phyloP scores from a whole-genome alignment of 768 basidiomycete species.

The Termitomyces sp. region DNA sequence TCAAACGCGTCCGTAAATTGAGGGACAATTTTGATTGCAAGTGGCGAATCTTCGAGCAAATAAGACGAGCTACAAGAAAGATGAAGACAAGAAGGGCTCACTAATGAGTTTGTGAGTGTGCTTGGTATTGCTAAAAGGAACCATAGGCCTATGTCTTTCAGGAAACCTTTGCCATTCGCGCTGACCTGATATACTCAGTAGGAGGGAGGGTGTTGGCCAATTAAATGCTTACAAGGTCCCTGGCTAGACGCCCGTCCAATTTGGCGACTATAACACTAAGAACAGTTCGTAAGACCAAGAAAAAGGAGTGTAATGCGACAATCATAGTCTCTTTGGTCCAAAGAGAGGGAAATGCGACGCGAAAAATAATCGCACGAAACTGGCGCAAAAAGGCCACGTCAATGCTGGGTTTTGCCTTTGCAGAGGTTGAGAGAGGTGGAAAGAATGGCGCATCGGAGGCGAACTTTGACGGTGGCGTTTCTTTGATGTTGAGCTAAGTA shows the following conservation, averaged over 20 bases:
- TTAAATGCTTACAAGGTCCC: slow-evolving; percentile 62
- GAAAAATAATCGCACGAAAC: slow-evolving; percentile 67
- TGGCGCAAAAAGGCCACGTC: slow-evolving; percentile 70
- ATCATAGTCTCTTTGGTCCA: slow-evolving; percentile 71
- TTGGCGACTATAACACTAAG: slow-evolving; percentile 86
- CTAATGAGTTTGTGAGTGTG: slow-evolving; percentile 96
- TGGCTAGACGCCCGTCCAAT: slow-evolving; percentile 86
- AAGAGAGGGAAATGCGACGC: slow-evolving; percentile 66
- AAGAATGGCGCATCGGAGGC: slow-evolving; percentile 56
- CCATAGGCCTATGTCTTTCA: slow-evolving; percentile 83
- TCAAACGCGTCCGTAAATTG: slow-evolving; percentile 79
- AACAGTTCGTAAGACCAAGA: slow-evolving; percentile 83
- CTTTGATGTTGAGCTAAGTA: slow-evolving; percentile 40
- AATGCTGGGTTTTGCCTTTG: slow-evolving; percentile 59
- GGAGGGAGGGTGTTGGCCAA: not conserved
- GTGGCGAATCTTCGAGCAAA: slow-evolving; percentile 66
- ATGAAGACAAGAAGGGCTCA: slow-evolving; percentile 22
- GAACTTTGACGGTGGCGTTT: slow-evolving; percentile 51
- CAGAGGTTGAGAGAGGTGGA: slow-evolving; percentile 47
- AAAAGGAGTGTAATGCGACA: slow-evolving; percentile 75
- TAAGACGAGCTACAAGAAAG: not conserved
- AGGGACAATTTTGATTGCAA: slow-evolving; percentile 86
- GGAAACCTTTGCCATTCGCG: slow-evolving; percentile 81
- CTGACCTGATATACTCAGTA: slow-evolving; percentile 46
- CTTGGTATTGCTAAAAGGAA: slow-evolving; percentile 89